Conservation (phyloP, 208 protist species). For the Wallacemonas sp. region DNA sequence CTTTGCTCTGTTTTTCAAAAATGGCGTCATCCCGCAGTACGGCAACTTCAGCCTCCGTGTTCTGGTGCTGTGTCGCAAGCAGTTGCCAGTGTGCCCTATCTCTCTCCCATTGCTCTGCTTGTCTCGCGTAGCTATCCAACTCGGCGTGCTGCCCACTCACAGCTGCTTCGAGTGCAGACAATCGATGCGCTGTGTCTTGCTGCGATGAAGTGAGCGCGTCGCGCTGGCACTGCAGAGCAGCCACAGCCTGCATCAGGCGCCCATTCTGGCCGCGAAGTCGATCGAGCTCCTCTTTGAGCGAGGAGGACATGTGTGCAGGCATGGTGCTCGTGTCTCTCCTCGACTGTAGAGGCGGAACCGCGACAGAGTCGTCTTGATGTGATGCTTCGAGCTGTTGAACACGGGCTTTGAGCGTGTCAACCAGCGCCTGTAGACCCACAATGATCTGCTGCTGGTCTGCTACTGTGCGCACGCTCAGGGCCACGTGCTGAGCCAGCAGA, state of each 20-base stretch:
- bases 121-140: not conserved
- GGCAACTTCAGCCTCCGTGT: constrained; percentile 26
- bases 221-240: constrained; percentile 3
- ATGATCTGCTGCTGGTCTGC: constrained; percentile 77
- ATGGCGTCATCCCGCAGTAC: not conserved
- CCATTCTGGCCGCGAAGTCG: not conserved
- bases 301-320: no score
- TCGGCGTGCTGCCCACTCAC: not conserved
- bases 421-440: constrained; percentile 52
- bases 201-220: not conserved
- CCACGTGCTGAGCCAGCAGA: not conserved
- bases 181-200: not conserved
- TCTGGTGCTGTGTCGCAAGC: constrained; percentile 20
- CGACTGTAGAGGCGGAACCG: no score
- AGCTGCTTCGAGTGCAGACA: not conserved
- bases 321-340: no score
- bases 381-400: constrained; percentile 30
- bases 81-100: constrained; percentile 20
- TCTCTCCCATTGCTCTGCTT: constrained; percentile 14
- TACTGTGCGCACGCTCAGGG: constrained; percentile 60
- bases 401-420: constrained; percentile 41
- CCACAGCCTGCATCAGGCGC: constrained; percentile 1
- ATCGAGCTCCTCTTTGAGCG: not conserved
- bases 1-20: not conserved
- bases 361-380: not conserved